A percentile compares a stretch with the other conserved stretches of the same genome.
These are phyloP conservation scores for Xylaria sp. DNA, from an alignment of 2,329 filamentous ascomycete genomes.

Conservation along the genomic window DNA sequence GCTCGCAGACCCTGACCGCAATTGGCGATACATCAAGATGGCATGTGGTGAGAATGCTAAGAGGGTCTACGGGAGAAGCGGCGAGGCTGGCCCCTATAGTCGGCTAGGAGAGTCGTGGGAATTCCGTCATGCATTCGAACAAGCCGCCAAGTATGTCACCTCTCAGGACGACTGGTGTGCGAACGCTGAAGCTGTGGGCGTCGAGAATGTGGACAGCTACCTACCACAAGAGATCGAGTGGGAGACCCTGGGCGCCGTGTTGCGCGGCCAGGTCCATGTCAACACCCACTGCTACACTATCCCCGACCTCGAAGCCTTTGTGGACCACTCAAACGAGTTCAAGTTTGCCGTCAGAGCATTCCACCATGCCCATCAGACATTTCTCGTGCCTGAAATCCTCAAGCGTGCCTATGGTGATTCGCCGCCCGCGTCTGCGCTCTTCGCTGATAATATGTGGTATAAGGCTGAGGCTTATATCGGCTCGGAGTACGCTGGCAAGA, in stretches of 20 bases:
- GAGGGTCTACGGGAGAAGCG: conserved; percentile 61
- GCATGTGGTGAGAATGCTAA: conserved; percentile 76
- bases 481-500: conserved; percentile 70
- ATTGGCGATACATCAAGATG: conserved; percentile 78
- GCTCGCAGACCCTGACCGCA: conserved; percentile 68
- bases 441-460: conserved; percentile 76
- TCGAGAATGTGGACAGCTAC: conserved; percentile 59
- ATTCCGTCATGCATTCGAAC: conserved; percentile 71
- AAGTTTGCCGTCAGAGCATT: conserved; percentile 70
- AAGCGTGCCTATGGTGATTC: conserved; percentile 61
- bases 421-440: conserved; percentile 64
- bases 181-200: conserved; percentile 56
- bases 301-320: conserved; percentile 71
- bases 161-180: conserved; percentile 73
- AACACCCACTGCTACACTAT: conserved; percentile 77
- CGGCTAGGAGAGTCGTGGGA: conserved; percentile 73
- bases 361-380: conserved; percentile 73
- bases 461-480: conserved; percentile 70
- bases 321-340: conserved; percentile 75
- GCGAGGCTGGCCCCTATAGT: conserved; percentile 61
- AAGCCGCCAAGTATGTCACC: conserved; percentile 61
- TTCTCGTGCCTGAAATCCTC: conserved; percentile 68
- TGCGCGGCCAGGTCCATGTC: conserved; percentile 70
- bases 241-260: conserved; percentile 66
- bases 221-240: conserved; percentile 67